A percentile compares a stretch with the other conserved stretches of the same genome.
Evolutionary conservation across 352 stramenopile species (phyloP).

Genomic region (Globisporangium uncinulatum): DNA sequence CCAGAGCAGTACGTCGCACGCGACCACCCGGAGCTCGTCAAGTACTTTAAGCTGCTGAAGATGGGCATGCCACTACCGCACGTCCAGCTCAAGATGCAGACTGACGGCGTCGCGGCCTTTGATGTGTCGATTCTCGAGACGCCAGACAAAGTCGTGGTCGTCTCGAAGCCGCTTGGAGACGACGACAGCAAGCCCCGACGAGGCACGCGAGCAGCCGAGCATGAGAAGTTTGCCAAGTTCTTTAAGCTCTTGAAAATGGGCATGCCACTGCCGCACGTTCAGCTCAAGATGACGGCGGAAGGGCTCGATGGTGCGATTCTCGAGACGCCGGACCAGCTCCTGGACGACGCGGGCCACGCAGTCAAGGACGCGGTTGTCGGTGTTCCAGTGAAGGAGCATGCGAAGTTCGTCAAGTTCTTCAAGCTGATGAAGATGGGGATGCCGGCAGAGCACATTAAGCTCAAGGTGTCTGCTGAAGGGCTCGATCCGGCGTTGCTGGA

Average conservation of each 20-base stretch:
- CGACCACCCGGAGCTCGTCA: slow-evolving; percentile 62
- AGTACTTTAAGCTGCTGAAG: slow-evolving; percentile 80
- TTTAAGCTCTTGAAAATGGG: slow-evolving; percentile 93
- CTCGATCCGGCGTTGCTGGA: slow-evolving; percentile 90
- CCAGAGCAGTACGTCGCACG: slow-evolving; percentile 29
- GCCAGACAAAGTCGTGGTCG: slow-evolving; percentile 31
- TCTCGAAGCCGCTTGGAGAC: neutral
- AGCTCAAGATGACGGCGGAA: slow-evolving; percentile 79
- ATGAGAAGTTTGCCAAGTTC: slow-evolving; percentile 91
- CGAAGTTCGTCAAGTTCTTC: slow-evolving; percentile 93
- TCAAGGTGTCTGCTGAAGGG: slow-evolving; percentile 93
- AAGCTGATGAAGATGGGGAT: slow-evolving; percentile 96
- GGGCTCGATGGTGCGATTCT: slow-evolving; percentile 48
- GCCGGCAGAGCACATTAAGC: slow-evolving; percentile 90
- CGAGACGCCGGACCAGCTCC: slow-evolving; percentile 44
- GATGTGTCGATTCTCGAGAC: slow-evolving; percentile 84
- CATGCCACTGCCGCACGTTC: slow-evolving; percentile 84
- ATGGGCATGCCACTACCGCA: slow-evolving; percentile 92
- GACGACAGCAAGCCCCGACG: neutral
- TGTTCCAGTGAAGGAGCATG: slow-evolving; percentile 84
- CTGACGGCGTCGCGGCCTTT: slow-evolving; percentile 63
- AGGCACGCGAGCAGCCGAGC: slow-evolving; percentile 72
- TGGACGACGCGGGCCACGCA: slow-evolving; percentile 43
- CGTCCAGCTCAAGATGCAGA: slow-evolving; percentile 92
- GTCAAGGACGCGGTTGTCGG: slow-evolving; percentile 46